phyloP scores from a whole-genome alignment of 164 flowering plant genomes.

The Sedum album region DNA sequence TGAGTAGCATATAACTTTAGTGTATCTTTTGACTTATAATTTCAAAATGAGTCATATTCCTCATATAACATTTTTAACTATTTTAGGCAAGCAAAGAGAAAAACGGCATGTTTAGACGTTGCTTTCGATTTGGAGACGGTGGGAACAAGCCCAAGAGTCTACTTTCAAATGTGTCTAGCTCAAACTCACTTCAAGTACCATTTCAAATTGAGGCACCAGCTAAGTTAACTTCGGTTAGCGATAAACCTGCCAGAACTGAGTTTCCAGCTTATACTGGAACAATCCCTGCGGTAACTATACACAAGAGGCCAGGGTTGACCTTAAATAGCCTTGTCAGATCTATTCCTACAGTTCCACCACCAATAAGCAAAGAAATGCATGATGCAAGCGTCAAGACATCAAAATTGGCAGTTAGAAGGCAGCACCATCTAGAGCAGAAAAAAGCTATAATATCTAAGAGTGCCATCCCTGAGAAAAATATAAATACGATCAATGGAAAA shows the following conservation, averaged over 20 bases:
- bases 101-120: slow-evolving; percentile 1
- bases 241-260: neutral
- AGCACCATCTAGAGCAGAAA: neutral
- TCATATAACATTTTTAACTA: neutral
- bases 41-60: neutral
- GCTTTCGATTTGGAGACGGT: slow-evolving; percentile 3
- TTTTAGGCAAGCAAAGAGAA: slow-evolving; percentile 1
- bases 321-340: slow-evolving; percentile 7
- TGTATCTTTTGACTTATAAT: neutral
- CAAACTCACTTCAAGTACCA: neutral
- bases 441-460: neutral
- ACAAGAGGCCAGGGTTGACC: slow-evolving; percentile 1
- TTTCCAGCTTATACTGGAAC: neutral
- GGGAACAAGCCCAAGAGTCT: neutral
- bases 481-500: neutral
- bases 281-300: neutral
- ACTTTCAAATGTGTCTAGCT: neutral
- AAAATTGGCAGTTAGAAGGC: neutral
- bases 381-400: neutral
- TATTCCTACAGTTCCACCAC: neutral
- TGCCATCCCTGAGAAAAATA: neutral
- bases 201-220: neutral
- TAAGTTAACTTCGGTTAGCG: neutral
- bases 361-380: neutral
- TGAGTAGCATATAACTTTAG: neutral